A percentile compares a stretch with the other conserved stretches of the same genome.
These are phyloP conservation scores for Cadophora malorum DNA, from an alignment of 2,329 filamentous ascomycete species.

Conservation along the genomic window DNA sequence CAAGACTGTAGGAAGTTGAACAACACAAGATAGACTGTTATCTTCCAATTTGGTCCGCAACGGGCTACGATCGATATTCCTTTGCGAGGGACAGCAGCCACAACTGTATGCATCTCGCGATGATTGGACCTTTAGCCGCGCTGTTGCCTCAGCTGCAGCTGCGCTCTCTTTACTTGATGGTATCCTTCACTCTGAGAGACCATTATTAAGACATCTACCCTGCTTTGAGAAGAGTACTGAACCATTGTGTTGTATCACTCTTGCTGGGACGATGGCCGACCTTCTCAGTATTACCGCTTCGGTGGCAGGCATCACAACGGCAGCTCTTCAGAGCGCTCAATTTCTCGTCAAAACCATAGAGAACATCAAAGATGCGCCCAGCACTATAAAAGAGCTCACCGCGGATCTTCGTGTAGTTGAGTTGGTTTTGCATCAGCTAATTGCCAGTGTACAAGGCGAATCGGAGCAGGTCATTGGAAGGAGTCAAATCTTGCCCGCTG, in stretches of 20 bases:
- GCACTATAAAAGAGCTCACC: conserved; percentile 11
- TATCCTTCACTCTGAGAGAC: neutral
- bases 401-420: conserved; percentile 4
- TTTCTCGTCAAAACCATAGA: conserved; percentile 14
- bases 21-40: neutral
- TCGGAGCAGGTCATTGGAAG: neutral
- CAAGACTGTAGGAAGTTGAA: neutral
- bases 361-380: conserved; percentile 11
- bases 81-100: too few relatives aligned
- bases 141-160: neutral
- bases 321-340: conserved; percentile 10
- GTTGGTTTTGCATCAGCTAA: neutral
- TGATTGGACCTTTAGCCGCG: neutral
- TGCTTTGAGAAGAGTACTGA: neutral
- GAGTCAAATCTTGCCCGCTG: conserved; percentile 3
- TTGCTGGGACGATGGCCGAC: neutral
- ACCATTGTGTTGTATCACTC: neutral
- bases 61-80: neutral
- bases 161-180: neutral
- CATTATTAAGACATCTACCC: neutral
- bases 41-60: neutral
- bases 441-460: neutral
- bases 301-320: conserved; percentile 8
- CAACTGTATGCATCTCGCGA: neutral
- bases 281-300: conserved; percentile 13